These are phyloP conservation scores for Cinnamomum chago DNA, from an alignment of 164 flowering plant genomes.

Conservation along the genomic window DNA sequence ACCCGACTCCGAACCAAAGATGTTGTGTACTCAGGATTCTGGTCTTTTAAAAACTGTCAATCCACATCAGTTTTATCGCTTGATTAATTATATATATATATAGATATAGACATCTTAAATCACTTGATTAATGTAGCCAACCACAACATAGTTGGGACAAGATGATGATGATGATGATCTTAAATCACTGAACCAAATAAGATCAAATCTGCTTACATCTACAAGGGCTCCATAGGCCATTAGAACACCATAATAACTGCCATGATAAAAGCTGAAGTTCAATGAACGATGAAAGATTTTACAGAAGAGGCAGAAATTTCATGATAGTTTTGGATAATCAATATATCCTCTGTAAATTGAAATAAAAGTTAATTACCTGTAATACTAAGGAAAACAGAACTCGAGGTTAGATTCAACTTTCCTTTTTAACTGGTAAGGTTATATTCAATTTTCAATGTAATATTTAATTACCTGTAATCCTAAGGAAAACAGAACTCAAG, in stretches of 20 bases:
- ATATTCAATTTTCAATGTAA: not conserved
- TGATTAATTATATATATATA: not conserved
- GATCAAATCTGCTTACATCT: constrained; percentile 48
- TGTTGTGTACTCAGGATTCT: constrained; percentile 38
- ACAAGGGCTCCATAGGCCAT: constrained; percentile 78
- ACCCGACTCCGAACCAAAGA: constrained; percentile 47
- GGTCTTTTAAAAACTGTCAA: constrained; percentile 55
- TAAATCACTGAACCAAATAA: constrained; percentile 6
- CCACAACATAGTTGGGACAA: no score
- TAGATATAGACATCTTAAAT: constrained; percentile 6
- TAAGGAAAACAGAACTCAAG: not conserved
- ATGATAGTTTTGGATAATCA: not conserved
- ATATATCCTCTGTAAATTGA: not conserved
- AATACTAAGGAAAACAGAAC: not conserved
- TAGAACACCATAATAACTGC: constrained; percentile 79
- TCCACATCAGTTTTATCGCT: not conserved
- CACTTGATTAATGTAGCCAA: not conserved
- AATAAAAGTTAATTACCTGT: not conserved
- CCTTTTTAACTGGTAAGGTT: not conserved
- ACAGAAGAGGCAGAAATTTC: not conserved
- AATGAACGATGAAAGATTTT: constrained; percentile 8
- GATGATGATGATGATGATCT: constrained; percentile 1
- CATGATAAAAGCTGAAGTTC: constrained; percentile 5
- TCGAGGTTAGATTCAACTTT: not conserved
- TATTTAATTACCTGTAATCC: no score